These are phyloP conservation scores for Populus ilicifolia DNA, from an alignment of 345 rosid genomes.

Conservation along the genomic window DNA sequence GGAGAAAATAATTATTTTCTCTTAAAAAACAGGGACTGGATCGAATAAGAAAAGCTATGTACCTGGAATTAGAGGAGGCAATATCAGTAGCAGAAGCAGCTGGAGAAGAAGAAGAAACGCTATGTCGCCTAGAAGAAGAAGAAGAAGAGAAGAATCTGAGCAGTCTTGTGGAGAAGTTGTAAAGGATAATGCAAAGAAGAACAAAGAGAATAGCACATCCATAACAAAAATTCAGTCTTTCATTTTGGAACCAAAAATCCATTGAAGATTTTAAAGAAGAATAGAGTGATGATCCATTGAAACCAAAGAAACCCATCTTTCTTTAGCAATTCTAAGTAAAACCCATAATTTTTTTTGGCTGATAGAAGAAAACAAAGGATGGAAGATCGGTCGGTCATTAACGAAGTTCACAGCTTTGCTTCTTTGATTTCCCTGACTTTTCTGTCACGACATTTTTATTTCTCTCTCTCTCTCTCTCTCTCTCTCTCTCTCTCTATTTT, in stretches of 20 bases:
- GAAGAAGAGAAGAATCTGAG: not conserved
- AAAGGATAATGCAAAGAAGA: not conserved
- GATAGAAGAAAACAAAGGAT: too few relatives aligned
- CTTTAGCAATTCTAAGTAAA: too few relatives aligned
- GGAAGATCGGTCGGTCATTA: too few relatives aligned
- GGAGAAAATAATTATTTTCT: too few relatives aligned
- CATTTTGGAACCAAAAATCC: slow-evolving; percentile 17
- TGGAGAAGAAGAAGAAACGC: not conserved
- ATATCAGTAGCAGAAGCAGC: not conserved
- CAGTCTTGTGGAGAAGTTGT: not conserved
- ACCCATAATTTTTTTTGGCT: too few relatives aligned
- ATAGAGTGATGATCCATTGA: not conserved
- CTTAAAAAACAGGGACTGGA: too few relatives aligned
- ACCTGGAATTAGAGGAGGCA: not conserved
- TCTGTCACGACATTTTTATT: too few relatives aligned
- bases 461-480: too few relatives aligned
- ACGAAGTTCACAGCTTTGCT: too few relatives aligned
- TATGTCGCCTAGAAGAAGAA: not conserved
- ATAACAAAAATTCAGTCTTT: not conserved
- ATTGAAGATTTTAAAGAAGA: not conserved
- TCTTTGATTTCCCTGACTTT: too few relatives aligned
- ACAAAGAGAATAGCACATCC: slow-evolving; percentile 28
- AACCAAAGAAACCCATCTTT: not conserved
- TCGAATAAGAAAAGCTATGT: not conserved
- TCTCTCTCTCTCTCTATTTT: too few relatives aligned